These are phyloP conservation scores for Solanum hybrid DNA, from an alignment of 305 asterid species.

Conservation along the genomic window DNA sequence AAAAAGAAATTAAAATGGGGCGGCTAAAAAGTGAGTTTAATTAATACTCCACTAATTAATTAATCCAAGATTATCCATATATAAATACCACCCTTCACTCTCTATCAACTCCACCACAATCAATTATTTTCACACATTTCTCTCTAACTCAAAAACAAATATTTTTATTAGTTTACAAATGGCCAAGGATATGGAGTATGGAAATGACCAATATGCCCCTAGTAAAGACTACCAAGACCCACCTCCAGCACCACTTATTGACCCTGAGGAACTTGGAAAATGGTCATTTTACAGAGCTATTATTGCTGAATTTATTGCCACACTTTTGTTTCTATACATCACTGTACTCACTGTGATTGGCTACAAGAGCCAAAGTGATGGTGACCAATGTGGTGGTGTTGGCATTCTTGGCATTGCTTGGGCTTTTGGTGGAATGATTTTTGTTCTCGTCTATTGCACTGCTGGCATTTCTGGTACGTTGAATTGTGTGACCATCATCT, in stretches of 20 bases:
- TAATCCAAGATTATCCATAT: slow-evolving; percentile 7
- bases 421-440: slow-evolving; percentile 82
- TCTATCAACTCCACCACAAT: not conserved
- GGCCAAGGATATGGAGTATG: slow-evolving; percentile 6
- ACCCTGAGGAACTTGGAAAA: slow-evolving; percentile 7
- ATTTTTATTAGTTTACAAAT: not conserved
- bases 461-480: slow-evolving; percentile 57
- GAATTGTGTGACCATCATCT: not conserved
- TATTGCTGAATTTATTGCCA: slow-evolving; percentile 16
- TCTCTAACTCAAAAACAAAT: not conserved
- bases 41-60: not conserved
- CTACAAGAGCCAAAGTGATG: slow-evolving; percentile 17
- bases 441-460: slow-evolving; percentile 66
- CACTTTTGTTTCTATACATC: slow-evolving; percentile 13
- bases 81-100: slow-evolving; percentile 18
- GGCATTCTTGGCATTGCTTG: slow-evolving; percentile 76
- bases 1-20: not conserved
- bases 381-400: slow-evolving; percentile 56
- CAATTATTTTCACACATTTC: not conserved
- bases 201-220: slow-evolving; percentile 8
- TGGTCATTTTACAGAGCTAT: slow-evolving; percentile 20
- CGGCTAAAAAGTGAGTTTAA: not conserved
- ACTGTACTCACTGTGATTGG: slow-evolving; percentile 19
- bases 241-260: slow-evolving; percentile 16
- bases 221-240: slow-evolving; percentile 15